These are phyloP conservation scores for Phaeotremella fagi DNA, from an alignment of 768 basidiomycete genomes.

Conservation along the genomic window DNA sequence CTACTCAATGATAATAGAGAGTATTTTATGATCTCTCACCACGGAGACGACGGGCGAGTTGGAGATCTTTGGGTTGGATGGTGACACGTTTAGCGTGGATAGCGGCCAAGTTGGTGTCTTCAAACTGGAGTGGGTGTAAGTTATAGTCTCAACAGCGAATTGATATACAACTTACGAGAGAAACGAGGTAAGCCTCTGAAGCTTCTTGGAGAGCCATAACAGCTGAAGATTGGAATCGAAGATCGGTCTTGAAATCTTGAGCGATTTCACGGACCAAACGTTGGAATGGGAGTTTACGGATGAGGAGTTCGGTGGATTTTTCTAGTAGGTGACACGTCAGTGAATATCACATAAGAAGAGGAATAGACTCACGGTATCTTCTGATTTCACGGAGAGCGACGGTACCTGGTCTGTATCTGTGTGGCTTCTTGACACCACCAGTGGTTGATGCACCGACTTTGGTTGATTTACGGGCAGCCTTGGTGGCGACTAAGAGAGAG, in stretches of 20 bases:
- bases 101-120: slow-evolving; percentile 48
- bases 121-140: slow-evolving; percentile 1
- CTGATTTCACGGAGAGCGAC: slow-evolving; percentile 55
- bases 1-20: background rate
- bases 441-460: slow-evolving; percentile 27
- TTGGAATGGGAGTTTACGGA: slow-evolving; percentile 60
- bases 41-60: slow-evolving; percentile 47
- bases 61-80: slow-evolving; percentile 61
- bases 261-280: slow-evolving; percentile 74
- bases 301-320: slow-evolving; percentile 56
- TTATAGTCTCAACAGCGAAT: background rate
- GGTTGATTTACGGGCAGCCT: slow-evolving; percentile 54
- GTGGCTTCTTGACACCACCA: slow-evolving; percentile 51
- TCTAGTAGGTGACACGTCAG: background rate
- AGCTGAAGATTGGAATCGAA: slow-evolving; percentile 58
- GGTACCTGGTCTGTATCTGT: slow-evolving; percentile 53
- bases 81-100: slow-evolving; percentile 62
- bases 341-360: background rate
- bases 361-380: slow-evolving; percentile 50
- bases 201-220: slow-evolving; percentile 57
- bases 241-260: slow-evolving; percentile 66
- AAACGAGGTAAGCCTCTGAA: slow-evolving; percentile 65
- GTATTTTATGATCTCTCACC: slow-evolving; percentile 14
- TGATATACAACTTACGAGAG: slow-evolving; percentile 35
- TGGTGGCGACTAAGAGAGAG: slow-evolving; percentile 54